Percentiles rank a stretch among this genome's conserved stretches.
Evolutionary conservation across 306 rosid species (phyloP).

Genomic region (Fagus sylvatica): DNA sequence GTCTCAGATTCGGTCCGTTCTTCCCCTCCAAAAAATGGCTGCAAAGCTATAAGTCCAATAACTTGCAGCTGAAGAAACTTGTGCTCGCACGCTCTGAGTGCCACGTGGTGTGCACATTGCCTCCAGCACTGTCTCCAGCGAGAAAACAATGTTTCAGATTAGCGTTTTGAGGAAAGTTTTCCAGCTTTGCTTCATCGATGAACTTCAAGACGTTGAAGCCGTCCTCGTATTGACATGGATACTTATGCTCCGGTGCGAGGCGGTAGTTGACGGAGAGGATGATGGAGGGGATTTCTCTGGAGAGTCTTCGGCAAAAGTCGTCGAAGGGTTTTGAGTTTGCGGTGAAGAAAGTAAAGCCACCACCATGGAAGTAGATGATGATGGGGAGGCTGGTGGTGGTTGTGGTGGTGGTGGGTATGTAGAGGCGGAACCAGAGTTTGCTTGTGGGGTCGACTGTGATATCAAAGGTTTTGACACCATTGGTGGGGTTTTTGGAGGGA

Average conservation of each 20-base stretch:
- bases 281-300: constrained; percentile 21
- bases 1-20: constrained; percentile 36
- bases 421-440: constrained; percentile 8
- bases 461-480: background rate
- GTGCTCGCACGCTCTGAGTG: constrained; percentile 9
- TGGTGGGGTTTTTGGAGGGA: background rate
- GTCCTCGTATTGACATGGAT: constrained; percentile 35
- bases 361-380: background rate
- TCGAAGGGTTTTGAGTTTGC: background rate
- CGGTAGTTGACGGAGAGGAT: constrained; percentile 42
- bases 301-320: background rate
- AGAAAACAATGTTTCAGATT: constrained; percentile 28
- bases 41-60: constrained; percentile 29
- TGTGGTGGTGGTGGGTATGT: background rate
- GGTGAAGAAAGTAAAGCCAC: background rate
- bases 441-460: background rate
- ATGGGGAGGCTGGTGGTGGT: background rate
- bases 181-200: background rate
- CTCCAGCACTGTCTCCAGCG: constrained; percentile 43
- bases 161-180: background rate
- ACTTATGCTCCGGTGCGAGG: constrained; percentile 33
- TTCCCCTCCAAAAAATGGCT: constrained; percentile 43
- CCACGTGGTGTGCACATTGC: constrained; percentile 42
- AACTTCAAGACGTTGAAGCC: constrained; percentile 31
- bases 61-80: background rate